Conservation (phyloP, 2,329 filamentous ascomycete species). For the Aureobasidium uvarum region DNA sequence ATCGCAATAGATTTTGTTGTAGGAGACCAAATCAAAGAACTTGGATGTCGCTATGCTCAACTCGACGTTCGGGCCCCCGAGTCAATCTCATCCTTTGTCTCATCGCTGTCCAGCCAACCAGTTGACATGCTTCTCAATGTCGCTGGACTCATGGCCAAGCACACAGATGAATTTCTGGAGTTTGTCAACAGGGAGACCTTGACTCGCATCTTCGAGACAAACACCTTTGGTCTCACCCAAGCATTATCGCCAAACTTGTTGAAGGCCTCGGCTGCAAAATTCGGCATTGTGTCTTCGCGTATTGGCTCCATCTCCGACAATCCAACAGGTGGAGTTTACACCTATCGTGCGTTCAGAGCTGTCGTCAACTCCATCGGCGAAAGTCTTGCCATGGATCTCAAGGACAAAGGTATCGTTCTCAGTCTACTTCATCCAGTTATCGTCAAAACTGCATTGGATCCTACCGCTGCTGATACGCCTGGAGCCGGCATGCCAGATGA, state of each 20-base stretch:
- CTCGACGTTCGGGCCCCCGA: conserved; percentile 40
- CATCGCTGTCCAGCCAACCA: conserved; percentile 35
- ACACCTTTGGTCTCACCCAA: conserved; percentile 46
- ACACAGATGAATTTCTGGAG: conserved; percentile 39
- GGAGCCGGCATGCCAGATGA: conserved; percentile 48
- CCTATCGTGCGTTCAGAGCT: conserved; percentile 48
- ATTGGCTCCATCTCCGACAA: conserved; percentile 49
- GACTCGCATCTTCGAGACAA: conserved; percentile 44
- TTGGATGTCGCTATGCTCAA: conserved; percentile 37
- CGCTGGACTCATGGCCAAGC: conserved; percentile 40
- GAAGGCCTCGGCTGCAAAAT: conserved; percentile 35
- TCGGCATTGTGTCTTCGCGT: conserved; percentile 46
- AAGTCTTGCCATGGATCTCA: conserved; percentile 46
- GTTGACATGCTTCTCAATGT: conserved; percentile 44
- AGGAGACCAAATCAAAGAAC: conserved; percentile 36
- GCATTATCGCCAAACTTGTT: conserved; percentile 46
- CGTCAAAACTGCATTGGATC: conserved; percentile 42
- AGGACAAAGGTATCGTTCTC: conserved; percentile 43
- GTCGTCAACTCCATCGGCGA: conserved; percentile 49
- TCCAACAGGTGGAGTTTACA: conserved; percentile 43
- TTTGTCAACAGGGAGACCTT: conserved; percentile 37
- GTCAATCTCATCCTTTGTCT: conserved; percentile 40
- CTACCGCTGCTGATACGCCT: conserved; percentile 31
- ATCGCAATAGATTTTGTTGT: conserved; percentile 37
- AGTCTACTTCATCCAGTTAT: conserved; percentile 47